Base-by-base conservation (phyloP, 1,139 yeast species). In the Geotrichum carabidarum region DNA sequence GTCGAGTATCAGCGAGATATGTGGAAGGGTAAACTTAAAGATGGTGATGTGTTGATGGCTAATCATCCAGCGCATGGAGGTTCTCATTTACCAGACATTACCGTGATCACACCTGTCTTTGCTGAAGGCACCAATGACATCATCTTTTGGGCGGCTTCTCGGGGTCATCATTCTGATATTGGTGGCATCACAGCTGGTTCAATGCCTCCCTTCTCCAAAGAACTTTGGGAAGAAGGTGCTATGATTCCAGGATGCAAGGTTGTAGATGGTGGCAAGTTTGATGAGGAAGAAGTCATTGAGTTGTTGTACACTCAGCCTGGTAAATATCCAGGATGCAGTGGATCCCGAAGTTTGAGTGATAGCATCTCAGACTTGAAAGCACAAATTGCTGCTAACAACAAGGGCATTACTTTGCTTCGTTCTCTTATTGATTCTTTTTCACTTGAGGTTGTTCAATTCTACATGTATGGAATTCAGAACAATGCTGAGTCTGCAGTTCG, bases 61-160 rank as follows among this genome's bases (percentile, higher is more conserved):
- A 86, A 86, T 64, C 94, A 86, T 65, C 95, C 95, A 1, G 82
- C 78, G 22, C 83, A 83, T 57, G 94, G 94, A 30, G 94, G 94
- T 0, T 83, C 91, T 0, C 95, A 86, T 71, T 74, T 86, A 57
- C 94, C 95, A 0, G 95, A 87, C 72, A 73, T 73, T 51, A 87
- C 95, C 1, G 93, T 86, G 63, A 83, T 86, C 50, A 86, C 94
- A 0, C 89, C 89, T 4, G 84, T 86, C 12, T 83, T 90, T 8
- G 85, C 80, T 1, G 76, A 77, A 57, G 72, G 78, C 46, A 67
- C 69, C 44, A 73, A 71, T 8, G 68, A 68, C 32, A 76, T 82
- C 42, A 77, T 79, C 44, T 82, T 83, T 60, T 81, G 79, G 70
- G 82, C 80, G 34, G 87, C 87, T 1, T 75, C 85, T 2, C 71